Percentiles rank a stretch among this genome's conserved stretches.
phyloP scores from a whole-genome alignment of 305 asterid species.

The Nicotiana rustica region DNA sequence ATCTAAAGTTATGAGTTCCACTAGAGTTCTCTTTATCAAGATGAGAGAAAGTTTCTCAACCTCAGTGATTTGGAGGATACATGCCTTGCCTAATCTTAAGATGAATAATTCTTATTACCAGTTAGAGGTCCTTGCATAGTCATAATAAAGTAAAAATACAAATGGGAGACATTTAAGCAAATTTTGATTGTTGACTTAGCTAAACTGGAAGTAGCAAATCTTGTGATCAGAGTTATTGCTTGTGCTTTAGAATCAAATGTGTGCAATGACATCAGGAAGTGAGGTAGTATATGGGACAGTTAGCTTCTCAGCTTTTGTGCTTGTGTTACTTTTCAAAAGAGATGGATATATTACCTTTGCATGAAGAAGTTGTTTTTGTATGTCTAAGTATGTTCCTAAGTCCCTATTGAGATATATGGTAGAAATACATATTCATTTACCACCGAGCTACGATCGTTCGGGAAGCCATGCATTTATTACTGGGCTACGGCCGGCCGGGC shows the following conservation, averaged over 20 bases:
- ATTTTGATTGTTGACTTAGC: not conserved
- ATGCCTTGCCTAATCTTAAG: conserved; percentile 13
- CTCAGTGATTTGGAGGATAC: conserved; percentile 4
- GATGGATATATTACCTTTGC: not conserved
- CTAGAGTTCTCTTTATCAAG: not conserved
- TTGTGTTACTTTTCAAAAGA: not conserved
- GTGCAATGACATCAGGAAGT: not conserved
- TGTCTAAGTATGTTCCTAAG: too few relatives aligned
- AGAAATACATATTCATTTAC: too few relatives aligned
- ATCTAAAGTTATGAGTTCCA: not conserved
- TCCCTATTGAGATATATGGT: too few relatives aligned
- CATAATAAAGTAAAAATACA: conserved; percentile 17
- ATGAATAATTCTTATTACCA: conserved; percentile 21
- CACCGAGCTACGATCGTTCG: too few relatives aligned
- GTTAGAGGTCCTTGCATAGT: conserved; percentile 17
- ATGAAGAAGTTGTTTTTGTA: not conserved
- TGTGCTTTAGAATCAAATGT: not conserved
- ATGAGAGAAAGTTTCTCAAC: not conserved
- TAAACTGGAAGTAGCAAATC: not conserved
- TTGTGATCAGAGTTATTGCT: not conserved
- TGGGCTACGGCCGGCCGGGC: too few relatives aligned
- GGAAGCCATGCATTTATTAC: too few relatives aligned
- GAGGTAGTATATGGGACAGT: not conserved
- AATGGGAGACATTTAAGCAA: not conserved
- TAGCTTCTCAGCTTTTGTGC: not conserved